A percentile compares a stretch with the other conserved stretches of the same genome.
Conservation (phyloP, 352 stramenopile genomes). For the Globisporangium cystogenes region DNA sequence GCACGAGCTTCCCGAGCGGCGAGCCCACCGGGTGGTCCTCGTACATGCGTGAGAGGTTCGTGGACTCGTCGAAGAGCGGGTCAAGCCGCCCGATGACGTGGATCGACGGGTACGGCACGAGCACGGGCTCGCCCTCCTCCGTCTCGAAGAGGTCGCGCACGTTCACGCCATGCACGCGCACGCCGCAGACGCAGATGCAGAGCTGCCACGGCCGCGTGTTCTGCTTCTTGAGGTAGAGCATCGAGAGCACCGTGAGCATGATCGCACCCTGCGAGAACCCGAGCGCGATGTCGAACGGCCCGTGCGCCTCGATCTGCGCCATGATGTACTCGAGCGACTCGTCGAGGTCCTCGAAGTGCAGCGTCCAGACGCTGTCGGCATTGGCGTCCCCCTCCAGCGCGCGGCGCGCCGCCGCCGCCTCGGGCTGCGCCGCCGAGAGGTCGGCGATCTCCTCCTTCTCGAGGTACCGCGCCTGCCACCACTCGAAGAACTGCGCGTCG, state of each 20-base stretch:
- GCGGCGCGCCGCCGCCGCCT: neutral
- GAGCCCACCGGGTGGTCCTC: slow-evolving; percentile 23
- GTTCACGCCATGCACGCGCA: slow-evolving; percentile 28
- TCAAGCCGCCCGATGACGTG: slow-evolving; percentile 52
- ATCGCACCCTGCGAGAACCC: slow-evolving; percentile 55
- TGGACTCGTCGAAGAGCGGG: slow-evolving; percentile 34
- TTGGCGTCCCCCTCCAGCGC: neutral
- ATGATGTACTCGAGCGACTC: slow-evolving; percentile 32
- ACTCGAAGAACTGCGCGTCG: slow-evolving; percentile 40
- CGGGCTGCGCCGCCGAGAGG: slow-evolving; percentile 11
- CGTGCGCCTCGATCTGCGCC: slow-evolving; percentile 25
- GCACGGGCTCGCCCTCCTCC: slow-evolving; percentile 10
- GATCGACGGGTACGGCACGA: slow-evolving; percentile 33
- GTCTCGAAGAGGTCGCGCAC: slow-evolving; percentile 31
- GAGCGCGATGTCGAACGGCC: slow-evolving; percentile 43
- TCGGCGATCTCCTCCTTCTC: slow-evolving; percentile 16
- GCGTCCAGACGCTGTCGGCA: slow-evolving; percentile 17
- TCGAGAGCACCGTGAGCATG: slow-evolving; percentile 35
- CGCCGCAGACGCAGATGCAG: slow-evolving; percentile 37
- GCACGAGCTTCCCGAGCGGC: slow-evolving; percentile 21
- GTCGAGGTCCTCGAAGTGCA: slow-evolving; percentile 29
- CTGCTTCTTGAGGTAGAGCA: slow-evolving; percentile 27
- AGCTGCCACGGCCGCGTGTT: slow-evolving; percentile 28
- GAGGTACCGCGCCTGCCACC: slow-evolving; percentile 30
- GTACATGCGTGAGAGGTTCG: slow-evolving; percentile 41